Conservation (phyloP, 2,329 filamentous ascomycete genomes). For the Exophiala oligosperma region DNA sequence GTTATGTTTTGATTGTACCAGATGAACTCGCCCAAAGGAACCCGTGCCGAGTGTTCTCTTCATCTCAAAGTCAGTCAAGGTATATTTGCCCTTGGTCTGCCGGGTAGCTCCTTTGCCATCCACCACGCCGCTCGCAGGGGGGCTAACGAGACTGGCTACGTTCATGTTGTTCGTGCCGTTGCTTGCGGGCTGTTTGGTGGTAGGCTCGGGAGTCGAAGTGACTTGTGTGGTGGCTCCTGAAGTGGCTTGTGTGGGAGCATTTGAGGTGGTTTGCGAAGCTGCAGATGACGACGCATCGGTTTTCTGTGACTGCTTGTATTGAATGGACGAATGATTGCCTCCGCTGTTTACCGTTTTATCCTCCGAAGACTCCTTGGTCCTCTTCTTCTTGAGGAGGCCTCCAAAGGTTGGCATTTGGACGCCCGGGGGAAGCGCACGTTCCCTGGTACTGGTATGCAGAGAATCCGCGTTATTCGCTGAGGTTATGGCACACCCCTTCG, state of each 20-base stretch:
- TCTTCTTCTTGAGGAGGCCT: conserved; percentile 92
- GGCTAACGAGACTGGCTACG: conserved; percentile 22
- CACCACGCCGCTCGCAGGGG: conserved; percentile 25
- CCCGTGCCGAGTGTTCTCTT: conserved; percentile 91
- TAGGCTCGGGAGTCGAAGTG: conserved; percentile 27
- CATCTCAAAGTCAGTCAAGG: conserved; percentile 83
- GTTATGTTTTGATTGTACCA: conserved; percentile 98
- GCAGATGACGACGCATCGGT: conserved; percentile 62
- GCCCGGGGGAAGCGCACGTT: conserved; percentile 25
- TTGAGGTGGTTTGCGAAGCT: conserved; percentile 32
- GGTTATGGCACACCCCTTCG: conserved; percentile 18
- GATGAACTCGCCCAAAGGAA: conserved; percentile 92
- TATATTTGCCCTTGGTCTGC: conserved; percentile 96
- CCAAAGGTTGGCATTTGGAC: conserved; percentile 83
- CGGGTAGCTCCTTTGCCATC: conserved; percentile 46
- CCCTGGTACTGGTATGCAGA: conserved; percentile 21
- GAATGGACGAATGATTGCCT: conserved; percentile 25
- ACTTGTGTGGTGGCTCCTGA: conserved; percentile 25
- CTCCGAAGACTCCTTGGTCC: conserved; percentile 80
- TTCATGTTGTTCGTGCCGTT: conserved; percentile 29
- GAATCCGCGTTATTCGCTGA: conserved; percentile 9
- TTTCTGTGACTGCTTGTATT: conserved; percentile 52
- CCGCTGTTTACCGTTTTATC: conserved; percentile 33
- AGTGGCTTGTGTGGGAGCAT: conserved; percentile 34
- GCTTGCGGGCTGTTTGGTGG: conserved; percentile 31